Conservation (phyloP, 768 basidiomycete species). For the Crucibulum laeve region DNA sequence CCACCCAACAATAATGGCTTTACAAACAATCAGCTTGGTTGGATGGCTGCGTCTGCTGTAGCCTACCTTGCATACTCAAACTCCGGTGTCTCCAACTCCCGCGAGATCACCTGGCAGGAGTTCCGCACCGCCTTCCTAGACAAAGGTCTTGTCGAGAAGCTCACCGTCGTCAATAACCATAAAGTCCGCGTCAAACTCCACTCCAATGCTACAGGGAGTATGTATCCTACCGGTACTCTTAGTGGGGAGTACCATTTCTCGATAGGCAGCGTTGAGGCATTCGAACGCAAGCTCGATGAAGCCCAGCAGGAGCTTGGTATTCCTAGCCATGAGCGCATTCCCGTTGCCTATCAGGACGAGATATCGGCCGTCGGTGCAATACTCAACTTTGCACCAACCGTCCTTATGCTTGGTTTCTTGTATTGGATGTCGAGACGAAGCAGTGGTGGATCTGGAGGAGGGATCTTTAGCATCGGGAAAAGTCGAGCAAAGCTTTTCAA, state of each 20-base stretch:
- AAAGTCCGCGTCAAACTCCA: conserved; percentile 92
- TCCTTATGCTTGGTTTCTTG: conserved; percentile 86
- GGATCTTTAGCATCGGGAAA: conserved; percentile 97
- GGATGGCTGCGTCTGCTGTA: conserved; percentile 49
- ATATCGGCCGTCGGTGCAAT: conserved; percentile 78
- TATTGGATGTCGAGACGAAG: conserved; percentile 83
- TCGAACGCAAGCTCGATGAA: conserved; percentile 92
- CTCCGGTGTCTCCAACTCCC: conserved; percentile 48
- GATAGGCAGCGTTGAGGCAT: conserved; percentile 94
- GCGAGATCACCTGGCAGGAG: conserved; percentile 99
- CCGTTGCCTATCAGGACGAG: conserved; percentile 96
- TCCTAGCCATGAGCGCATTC: conserved; percentile 88
- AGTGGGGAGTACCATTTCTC: conserved; percentile 84
- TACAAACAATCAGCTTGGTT: conserved; percentile 51
- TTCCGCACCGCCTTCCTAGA: conserved; percentile 96
- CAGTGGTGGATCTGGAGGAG: conserved; percentile 65
- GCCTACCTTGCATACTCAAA: conserved; percentile 65
- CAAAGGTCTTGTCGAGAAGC: conserved; percentile 92
- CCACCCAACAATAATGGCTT: conserved; percentile 55
- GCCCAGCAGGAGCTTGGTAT: conserved; percentile 92
- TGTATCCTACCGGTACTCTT: conserved; percentile 59
- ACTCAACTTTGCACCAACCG: conserved; percentile 91
- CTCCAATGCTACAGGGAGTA: conserved; percentile 77
- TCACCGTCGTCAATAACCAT: conserved; percentile 86
- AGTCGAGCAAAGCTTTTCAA: conserved; percentile 93